These are phyloP conservation scores for Fusarium subglutinans DNA, from an alignment of 2,329 filamentous ascomycete genomes.

Conservation along the genomic window DNA sequence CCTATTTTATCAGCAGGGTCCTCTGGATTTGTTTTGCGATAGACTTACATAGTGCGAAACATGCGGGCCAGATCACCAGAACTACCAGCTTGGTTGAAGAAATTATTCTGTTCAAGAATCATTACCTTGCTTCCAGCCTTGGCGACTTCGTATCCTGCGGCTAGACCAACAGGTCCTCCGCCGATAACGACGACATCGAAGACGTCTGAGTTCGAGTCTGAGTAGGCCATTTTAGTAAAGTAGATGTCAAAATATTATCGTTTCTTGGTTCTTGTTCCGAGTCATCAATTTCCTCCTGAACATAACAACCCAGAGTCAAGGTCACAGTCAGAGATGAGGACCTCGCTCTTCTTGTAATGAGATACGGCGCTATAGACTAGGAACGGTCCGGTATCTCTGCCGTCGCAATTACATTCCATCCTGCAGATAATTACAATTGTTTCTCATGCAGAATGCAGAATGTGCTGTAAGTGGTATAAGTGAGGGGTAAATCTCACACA, in stretches of 20 bases:
- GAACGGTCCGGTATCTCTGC: neutral
- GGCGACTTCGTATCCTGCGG: conserved; percentile 28
- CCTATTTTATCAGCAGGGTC: neutral
- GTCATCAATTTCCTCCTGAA: too few relatives aligned
- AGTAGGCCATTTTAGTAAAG: accelerated
- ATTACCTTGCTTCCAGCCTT: conserved; percentile 17
- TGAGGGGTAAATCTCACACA: neutral
- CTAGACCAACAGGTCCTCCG: conserved; percentile 19
- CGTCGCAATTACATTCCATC: neutral
- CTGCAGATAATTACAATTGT: neutral
- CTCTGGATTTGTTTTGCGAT: accelerated
- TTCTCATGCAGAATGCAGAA: neutral
- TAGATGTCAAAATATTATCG: too few relatives aligned
- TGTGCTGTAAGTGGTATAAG: neutral
- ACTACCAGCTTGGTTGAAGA: conserved; percentile 25
- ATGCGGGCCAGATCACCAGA: conserved; percentile 22
- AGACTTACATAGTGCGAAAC: conserved; percentile 21
- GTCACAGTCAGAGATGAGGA: accelerated
- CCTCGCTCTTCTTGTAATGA: neutral
- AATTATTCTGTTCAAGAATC: conserved; percentile 25
- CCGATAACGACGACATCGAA: conserved; percentile 21
- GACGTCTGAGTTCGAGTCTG: neutral
- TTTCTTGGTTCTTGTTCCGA: too few relatives aligned
- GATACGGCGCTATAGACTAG: neutral
- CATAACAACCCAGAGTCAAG: neutral